phyloP scores from a whole-genome alignment of 305 asterid genomes.

The Solanum hybrid region DNA sequence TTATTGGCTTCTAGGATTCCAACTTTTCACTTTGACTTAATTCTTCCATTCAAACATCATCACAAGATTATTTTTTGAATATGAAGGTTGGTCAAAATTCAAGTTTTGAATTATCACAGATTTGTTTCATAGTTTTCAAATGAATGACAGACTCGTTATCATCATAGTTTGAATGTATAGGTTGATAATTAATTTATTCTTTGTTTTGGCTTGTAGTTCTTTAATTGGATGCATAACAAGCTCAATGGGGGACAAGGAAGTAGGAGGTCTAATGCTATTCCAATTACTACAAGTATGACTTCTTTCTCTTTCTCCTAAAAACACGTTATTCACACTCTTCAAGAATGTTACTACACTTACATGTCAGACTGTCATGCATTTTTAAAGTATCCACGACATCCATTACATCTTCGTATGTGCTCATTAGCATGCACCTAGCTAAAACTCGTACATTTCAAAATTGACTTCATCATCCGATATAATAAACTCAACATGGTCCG shows the following conservation, averaged over 20 bases:
- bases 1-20: constrained; percentile 43
- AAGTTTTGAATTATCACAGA: background rate
- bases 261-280: constrained; percentile 22
- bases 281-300: constrained; percentile 28
- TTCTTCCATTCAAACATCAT: background rate
- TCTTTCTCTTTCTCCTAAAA: background rate
- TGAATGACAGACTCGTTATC: background rate
- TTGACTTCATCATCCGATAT: background rate
- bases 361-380: background rate
- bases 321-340: rapidly evolving
- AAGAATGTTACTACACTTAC: background rate
- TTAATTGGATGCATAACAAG: constrained; percentile 75
- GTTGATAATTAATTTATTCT: background rate
- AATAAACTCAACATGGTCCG: background rate
- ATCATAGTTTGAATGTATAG: background rate
- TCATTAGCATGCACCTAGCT: background rate
- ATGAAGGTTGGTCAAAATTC: constrained; percentile 5
- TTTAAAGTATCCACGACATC: background rate
- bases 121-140: background rate
- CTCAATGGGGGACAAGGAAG: constrained; percentile 43
- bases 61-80: background rate
- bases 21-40: background rate
- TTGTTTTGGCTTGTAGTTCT: constrained; percentile 41
- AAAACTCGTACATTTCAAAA: background rate
- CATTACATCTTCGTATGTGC: background rate